Evolutionary conservation across 257 asterid species (phyloP), one percentile per base, ranked within the genome.

Genomic region (Verbena officinalis): DNA sequence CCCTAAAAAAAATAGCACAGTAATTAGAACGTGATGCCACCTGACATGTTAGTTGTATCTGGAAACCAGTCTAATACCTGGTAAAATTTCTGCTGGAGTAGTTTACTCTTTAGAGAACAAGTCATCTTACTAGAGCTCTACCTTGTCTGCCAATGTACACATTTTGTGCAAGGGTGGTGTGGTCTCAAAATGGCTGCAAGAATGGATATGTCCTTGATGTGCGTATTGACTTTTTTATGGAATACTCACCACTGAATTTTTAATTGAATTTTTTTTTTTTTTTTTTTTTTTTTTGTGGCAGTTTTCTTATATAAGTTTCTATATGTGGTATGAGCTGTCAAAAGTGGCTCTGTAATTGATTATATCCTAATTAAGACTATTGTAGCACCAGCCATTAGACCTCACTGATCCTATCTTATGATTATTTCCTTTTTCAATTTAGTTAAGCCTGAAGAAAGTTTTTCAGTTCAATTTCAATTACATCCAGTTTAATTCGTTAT

Each of bases 1-100:
- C 45, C 31, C 34, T 51, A 3, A 36, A 36, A 30, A 30, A 9
- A 2, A 2, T 36, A 9, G 33, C 7, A 19, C 10, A 27, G 67
- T 56, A 11, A 48, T 48, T 33, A n/a, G 22, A 45, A 16, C n/a
- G 67, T 55, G 60, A 61, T 67, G 64, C 58, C 50, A 42, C 44
- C 19, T 46, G 31, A 36, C 38, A 38, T 45, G 46, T 65, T 55
- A 30, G 56, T 36, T 34, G 13, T 63, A 13, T 19, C 30, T 7
- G 21, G 39, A 20, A 64, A 22, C 23, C 36, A 24, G 19, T 39
- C 59, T 40, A 39, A 21, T 65, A 45, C 30, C 68, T 40, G 57
- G 20, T 59, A 14, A 56, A 46, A 5, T 46, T 17, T 48, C 55
- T 72, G 53, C 64, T 19, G 50, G 59, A 24, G 67, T 34, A 42